phyloP scores from a whole-genome alignment of 495 filamentous ascomycete species.

The Aspergillus taichungensis region DNA sequence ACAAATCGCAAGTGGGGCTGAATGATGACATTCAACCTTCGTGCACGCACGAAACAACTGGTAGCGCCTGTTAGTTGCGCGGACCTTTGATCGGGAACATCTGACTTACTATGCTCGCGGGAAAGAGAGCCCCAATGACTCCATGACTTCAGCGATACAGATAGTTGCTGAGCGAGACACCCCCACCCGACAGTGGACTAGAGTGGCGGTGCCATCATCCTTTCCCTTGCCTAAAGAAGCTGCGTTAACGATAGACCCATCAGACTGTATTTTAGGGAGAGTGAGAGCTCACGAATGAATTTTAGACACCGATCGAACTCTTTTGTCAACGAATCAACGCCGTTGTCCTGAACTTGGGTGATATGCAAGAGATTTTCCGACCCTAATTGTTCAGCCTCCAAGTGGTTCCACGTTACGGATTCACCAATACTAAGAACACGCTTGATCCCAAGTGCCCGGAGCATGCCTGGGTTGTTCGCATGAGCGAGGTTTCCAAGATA shows the following conservation, averaged over 20 bases:
- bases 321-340: slow-evolving; percentile 80
- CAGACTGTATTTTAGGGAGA: neutral
- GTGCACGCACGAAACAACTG: slow-evolving; percentile 85
- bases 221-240: slow-evolving; percentile 58
- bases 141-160: slow-evolving; percentile 98
- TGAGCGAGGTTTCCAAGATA: slow-evolving; percentile 89
- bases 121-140: slow-evolving; percentile 66
- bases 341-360: slow-evolving; percentile 87
- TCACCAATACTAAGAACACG: slow-evolving; percentile 94
- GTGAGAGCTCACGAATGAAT: slow-evolving; percentile 69
- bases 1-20: slow-evolving; percentile 62
- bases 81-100: neutral
- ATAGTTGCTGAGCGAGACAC: slow-evolving; percentile 94
- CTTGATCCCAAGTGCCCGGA: slow-evolving; percentile 70
- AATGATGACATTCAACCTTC: slow-evolving; percentile 71
- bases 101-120: slow-evolving; percentile 75
- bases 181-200: slow-evolving; percentile 94
- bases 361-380: slow-evolving; percentile 68
- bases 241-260: neutral
- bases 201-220: slow-evolving; percentile 65
- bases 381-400: slow-evolving; percentile 59
- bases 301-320: slow-evolving; percentile 82
- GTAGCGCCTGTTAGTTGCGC: slow-evolving; percentile 5
- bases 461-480: slow-evolving; percentile 82
- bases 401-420: slow-evolving; percentile 66